phyloP scores from a whole-genome alignment of 225 moss, liverwort and hornwort genomes.

The Rhytidiadelphus loreus region DNA sequence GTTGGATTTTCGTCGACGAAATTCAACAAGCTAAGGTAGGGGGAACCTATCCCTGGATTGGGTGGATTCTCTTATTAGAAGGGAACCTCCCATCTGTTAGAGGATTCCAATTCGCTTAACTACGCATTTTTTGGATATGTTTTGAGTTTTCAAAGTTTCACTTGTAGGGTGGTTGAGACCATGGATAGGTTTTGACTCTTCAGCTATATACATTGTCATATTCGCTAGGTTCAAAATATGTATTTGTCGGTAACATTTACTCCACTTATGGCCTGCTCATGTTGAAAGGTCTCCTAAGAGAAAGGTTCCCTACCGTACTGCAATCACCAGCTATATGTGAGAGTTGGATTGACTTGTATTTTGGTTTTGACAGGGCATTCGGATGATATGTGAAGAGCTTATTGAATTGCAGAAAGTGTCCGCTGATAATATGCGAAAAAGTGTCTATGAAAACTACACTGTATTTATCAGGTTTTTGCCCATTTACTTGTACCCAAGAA shows the following conservation, averaged over 20 bases:
- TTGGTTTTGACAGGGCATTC: conserved; percentile 55
- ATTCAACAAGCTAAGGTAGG: neutral
- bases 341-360: neutral
- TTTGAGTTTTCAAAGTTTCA: neutral
- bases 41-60: neutral
- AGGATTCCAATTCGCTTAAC: neutral
- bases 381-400: conserved; percentile 85
- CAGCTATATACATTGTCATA: neutral
- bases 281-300: neutral
- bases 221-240: neutral
- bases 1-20: neutral
- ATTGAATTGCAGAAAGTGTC: conserved; percentile 75
- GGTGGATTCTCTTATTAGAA: neutral
- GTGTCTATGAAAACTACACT: conserved; percentile 68
- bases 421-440: conserved; percentile 72
- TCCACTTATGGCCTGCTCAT: neutral
- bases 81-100: neutral
- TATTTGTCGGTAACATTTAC: neutral
- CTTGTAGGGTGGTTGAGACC: neutral
- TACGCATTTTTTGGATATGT: neutral
- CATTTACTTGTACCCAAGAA: neutral
- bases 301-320: neutral
- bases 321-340: neutral
- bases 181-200: neutral
- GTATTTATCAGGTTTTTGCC: conserved; percentile 65